Evolutionary conservation across 768 basidiomycete species (phyloP).

Genomic region (Leccinum subtestaceum): DNA sequence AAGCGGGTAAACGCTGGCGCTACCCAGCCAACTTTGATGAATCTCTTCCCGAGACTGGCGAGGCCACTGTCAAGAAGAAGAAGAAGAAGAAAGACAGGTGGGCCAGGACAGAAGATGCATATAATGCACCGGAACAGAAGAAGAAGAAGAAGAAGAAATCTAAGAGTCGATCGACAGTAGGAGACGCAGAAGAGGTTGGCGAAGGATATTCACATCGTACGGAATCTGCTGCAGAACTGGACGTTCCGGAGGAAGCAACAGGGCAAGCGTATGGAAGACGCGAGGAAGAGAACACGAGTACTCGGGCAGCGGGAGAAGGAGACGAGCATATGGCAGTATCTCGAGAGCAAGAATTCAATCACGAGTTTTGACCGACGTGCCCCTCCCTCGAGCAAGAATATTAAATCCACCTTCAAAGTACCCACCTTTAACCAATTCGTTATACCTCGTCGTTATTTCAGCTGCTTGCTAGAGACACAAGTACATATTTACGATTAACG

Average conservation of each 20-base stretch:
- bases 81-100: constrained; percentile 78
- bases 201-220: constrained; percentile 33
- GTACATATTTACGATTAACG: neutral
- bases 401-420: constrained; percentile 4
- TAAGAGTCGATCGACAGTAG: constrained; percentile 42
- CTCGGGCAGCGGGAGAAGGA: constrained; percentile 13
- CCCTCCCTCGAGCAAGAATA: neutral
- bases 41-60: constrained; percentile 39
- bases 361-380: constrained; percentile 51
- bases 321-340: constrained; percentile 14
- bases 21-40: constrained; percentile 87
- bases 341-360: constrained; percentile 57
- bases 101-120: constrained; percentile 85
- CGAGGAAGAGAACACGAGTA: constrained; percentile 5
- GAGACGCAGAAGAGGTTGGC: constrained; percentile 31
- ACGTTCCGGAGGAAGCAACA: constrained; percentile 64
- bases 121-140: constrained; percentile 44
- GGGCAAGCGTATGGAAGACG: constrained; percentile 57
- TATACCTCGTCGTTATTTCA: neutral
- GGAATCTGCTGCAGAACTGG: constrained; percentile 44
- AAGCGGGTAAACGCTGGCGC: constrained; percentile 60
- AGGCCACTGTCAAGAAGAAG: constrained; percentile 51
- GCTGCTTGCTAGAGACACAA: neutral
- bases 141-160: constrained; percentile 65
- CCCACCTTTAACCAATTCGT: constrained; percentile 6